These are phyloP conservation scores for Exserohilum rostratum DNA, from an alignment of 2,329 filamentous ascomycete genomes.

Conservation along the genomic window DNA sequence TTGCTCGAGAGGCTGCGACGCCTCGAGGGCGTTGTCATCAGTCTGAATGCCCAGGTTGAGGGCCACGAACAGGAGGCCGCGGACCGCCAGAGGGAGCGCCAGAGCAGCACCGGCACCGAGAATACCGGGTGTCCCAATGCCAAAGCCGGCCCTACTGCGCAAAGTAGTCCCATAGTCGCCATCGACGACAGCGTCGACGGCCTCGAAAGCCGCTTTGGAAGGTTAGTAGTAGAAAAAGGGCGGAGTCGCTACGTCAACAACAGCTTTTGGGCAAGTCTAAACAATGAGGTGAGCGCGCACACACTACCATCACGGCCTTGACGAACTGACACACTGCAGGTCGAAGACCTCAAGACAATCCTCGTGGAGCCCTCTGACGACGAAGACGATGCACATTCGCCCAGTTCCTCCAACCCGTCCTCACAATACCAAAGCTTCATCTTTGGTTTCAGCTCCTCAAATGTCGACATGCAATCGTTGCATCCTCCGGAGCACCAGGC, in stretches of 20 bases:
- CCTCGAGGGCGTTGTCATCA: constrained; percentile 75
- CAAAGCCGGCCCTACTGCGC: background rate
- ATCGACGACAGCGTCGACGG: constrained; percentile 44
- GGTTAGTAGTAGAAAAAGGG: constrained; percentile 73
- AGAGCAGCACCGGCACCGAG: constrained; percentile 17
- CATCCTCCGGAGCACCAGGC: constrained; percentile 70
- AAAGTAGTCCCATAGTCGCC: constrained; percentile 25
- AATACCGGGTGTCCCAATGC: constrained; percentile 12
- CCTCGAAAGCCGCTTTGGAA: constrained; percentile 65
- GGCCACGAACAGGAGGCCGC: constrained; percentile 45
- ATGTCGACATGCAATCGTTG: constrained; percentile 67
- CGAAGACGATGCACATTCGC: constrained; percentile 61
- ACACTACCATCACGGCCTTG: background rate
- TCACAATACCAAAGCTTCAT: constrained; percentile 73
- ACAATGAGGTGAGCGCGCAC: constrained; percentile 68
- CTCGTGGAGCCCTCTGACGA: constrained; percentile 67
- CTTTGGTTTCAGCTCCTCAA: constrained; percentile 73
- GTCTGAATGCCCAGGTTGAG: constrained; percentile 54
- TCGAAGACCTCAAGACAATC: constrained; percentile 67
- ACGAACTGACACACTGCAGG: constrained; percentile 41
- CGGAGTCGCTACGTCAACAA: constrained; percentile 76
- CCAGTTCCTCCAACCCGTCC: constrained; percentile 41
- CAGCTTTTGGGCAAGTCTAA: constrained; percentile 77
- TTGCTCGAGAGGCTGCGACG: constrained; percentile 74
- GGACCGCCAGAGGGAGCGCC: constrained; percentile 29